Evolutionary conservation across 2,329 filamentous ascomycete species (phyloP).

Genomic region (Colletotrichum lini): DNA sequence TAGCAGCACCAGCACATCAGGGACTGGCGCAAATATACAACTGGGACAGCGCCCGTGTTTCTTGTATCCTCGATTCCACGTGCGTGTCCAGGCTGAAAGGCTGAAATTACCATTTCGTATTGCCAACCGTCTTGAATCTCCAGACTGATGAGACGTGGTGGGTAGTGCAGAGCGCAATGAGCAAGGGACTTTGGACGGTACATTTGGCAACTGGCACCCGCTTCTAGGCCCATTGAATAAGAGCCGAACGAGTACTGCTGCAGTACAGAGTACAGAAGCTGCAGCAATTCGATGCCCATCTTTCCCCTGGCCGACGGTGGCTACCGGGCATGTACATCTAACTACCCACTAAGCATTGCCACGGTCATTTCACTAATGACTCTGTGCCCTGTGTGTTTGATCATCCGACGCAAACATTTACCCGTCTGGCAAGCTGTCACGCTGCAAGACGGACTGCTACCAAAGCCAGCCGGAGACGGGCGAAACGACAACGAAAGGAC

Average conservation of each 20-base stretch:
- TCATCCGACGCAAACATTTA: slow-evolving; percentile 18
- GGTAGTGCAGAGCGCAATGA: slow-evolving; percentile 13
- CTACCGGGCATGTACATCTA: slow-evolving; percentile 9
- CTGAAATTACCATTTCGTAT: slow-evolving; percentile 38
- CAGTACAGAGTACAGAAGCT: slow-evolving; percentile 24
- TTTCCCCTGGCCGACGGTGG: slow-evolving; percentile 5
- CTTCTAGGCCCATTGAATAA: slow-evolving; percentile 10
- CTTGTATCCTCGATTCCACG: neutral
- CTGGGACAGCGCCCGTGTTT: neutral
- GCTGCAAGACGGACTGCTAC: neutral
- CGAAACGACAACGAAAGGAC: slow-evolving; percentile 12
- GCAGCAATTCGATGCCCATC: slow-evolving; percentile 12
- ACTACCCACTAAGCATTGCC: slow-evolving; percentile 26
- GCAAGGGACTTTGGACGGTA: neutral
- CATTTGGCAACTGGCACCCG: neutral
- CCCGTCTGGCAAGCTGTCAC: neutral
- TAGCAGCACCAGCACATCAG: neutral
- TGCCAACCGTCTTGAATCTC: slow-evolving; percentile 14
- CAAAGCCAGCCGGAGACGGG: neutral
- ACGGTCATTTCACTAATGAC: neutral
- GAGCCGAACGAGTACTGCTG: slow-evolving; percentile 4
- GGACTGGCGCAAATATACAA: too few relatives aligned
- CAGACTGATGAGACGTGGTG: slow-evolving; percentile 12
- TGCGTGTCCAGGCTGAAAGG: neutral
- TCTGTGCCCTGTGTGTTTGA: neutral